Base-by-base conservation (phyloP, 352 stramenopile species). In the Globisporangium nodosum region DNA sequence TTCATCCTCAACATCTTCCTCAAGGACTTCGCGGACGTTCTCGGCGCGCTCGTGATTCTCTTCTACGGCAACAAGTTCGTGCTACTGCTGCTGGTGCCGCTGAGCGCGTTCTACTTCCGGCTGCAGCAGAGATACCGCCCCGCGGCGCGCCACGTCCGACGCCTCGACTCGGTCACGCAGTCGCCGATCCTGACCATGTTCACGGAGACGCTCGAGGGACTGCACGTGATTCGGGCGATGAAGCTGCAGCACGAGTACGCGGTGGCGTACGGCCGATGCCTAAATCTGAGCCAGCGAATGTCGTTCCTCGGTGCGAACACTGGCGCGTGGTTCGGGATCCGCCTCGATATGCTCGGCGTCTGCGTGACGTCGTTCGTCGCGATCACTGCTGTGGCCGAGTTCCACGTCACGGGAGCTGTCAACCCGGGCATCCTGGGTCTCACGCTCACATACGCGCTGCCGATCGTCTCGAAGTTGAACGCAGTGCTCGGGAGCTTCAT, bases 1-100 rank as follows among this genome's bases (percentile, higher is more conserved):
- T 96, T 97, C 52, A 85, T 87, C 47, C 70, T 96, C 52, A 96
- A 96, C 58, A 82, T 96, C 40, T 92, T 94, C 50, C 62, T 97
- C 13, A 90, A 88, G 40, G 85, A 97, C 62, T 61, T 79, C 13
- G 74, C 82, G 1, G 83, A 90, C 12, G 70, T 97, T 6, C 24
- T 78, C 4, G 88, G 85, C 0, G 74, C 85, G 2, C 75, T 94
- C 31, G 73, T 68, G 0, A 88, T 96, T 45, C 73, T 96, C 11
- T 84, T 89, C 18, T 90, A 88, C 48, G 79, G 79, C 15, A 96
- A 92, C 58, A 73, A 71, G 35, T 74, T 88, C 18, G 79, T 96
- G 37, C 42, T 91, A 15, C 33, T 90, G 12, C 56, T 97, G 13
- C 68, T 97, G 0, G 31, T 94, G 3, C 84, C 85, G 3, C 65